Percentiles rank a stretch among this genome's conserved stretches.
Evolutionary conservation across 2,329 filamentous ascomycete genomes (phyloP).

Genomic region (Arthrobotrys iridis): DNA sequence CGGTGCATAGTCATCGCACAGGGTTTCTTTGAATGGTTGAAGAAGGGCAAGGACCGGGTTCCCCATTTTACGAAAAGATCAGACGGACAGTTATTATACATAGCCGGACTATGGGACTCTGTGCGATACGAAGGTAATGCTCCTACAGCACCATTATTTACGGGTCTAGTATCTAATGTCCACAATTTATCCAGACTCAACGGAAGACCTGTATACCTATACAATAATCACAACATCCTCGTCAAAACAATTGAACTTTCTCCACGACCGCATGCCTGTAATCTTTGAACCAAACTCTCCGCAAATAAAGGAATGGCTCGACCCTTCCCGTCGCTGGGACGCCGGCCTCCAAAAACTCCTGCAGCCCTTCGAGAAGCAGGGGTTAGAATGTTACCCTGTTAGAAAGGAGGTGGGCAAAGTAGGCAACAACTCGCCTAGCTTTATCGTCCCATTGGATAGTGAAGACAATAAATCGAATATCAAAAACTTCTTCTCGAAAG

Average conservation of each 20-base stretch:
- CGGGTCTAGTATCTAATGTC: background rate
- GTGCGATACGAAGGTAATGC: constrained; percentile 77
- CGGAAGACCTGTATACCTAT: constrained; percentile 83
- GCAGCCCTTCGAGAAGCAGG: constrained; percentile 76
- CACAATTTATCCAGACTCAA: constrained; percentile 64
- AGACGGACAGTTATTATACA: constrained; percentile 84
- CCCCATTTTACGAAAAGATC: constrained; percentile 85
- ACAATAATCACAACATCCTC: constrained; percentile 92
- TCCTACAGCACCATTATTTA: background rate
- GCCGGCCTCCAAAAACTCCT: constrained; percentile 79
- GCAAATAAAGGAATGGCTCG: constrained; percentile 73
- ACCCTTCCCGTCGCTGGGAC: constrained; percentile 78
- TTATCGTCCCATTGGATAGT: constrained; percentile 83
- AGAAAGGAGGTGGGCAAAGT: constrained; percentile 92
- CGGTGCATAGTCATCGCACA: constrained; percentile 87
- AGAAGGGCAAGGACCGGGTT: constrained; percentile 78
- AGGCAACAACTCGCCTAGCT: constrained; percentile 85
- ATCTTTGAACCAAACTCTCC: constrained; percentile 81
- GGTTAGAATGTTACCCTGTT: constrained; percentile 86
- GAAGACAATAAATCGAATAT: constrained; percentile 92
- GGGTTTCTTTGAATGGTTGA: constrained; percentile 97
- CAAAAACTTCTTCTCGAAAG: constrained; percentile 84
- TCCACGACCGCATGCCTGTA: constrained; percentile 96
- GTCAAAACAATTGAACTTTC: constrained; percentile 81
- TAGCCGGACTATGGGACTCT: constrained; percentile 92